Conservation (phyloP, 768 basidiomycete genomes). For the Auriscalpium vulgare region DNA sequence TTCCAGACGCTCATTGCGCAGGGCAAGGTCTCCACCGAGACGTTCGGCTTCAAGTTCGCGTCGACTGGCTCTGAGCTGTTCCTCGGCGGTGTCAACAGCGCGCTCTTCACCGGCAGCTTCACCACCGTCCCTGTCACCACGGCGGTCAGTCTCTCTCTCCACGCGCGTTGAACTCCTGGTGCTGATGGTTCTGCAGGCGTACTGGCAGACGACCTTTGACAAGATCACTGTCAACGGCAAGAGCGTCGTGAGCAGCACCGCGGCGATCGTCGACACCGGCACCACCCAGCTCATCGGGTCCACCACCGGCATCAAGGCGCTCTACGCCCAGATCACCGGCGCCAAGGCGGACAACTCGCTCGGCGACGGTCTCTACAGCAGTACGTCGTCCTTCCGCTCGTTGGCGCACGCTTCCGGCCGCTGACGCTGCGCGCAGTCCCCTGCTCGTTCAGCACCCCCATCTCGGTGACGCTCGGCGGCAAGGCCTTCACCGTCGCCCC, state of each 20-base stretch:
- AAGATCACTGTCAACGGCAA: conserved; percentile 2
- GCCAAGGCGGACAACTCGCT: conserved; percentile 2
- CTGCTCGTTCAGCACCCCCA: no score
- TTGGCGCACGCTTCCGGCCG: no score
- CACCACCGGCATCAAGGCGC: not conserved
- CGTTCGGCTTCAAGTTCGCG: conserved; percentile 31
- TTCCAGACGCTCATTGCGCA: conserved; percentile 1
- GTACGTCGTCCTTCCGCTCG: not conserved
- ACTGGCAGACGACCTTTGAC: conserved; percentile 15
- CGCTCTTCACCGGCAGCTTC: not conserved
- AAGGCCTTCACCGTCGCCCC: no score
- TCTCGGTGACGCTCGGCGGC: no score
- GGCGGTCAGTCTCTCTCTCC: not conserved
- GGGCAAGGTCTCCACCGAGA: not conserved
- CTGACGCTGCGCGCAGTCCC: no score
- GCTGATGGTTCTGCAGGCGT: conserved; percentile 1
- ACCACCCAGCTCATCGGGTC: conserved; percentile 16
- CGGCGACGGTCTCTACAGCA: not conserved
- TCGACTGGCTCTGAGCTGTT: conserved; percentile 18
- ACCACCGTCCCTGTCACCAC: not conserved
- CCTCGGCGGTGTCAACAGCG: conserved; percentile 1
- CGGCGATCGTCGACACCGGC: conserved; percentile 17
- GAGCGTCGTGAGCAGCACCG: not conserved
- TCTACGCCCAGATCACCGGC: conserved; percentile 11
- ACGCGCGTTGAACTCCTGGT: not conserved